Evolutionary conservation across 1,139 yeast species (phyloP).

Genomic region (Sugiyamaella paludigena): DNA sequence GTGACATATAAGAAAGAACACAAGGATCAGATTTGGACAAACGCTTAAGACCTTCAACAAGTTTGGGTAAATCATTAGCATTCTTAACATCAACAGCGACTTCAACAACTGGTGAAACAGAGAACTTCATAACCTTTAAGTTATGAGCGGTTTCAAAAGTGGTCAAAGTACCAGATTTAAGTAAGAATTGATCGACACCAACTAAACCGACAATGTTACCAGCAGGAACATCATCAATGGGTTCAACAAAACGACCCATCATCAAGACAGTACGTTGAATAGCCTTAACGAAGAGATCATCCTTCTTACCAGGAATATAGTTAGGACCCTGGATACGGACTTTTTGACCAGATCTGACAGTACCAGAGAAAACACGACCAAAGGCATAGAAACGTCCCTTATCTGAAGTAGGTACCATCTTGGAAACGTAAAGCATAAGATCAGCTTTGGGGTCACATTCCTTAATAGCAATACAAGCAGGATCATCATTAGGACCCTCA

Average conservation of each 20-base stretch:
- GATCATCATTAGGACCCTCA: conserved; percentile 99
- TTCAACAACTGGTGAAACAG: conserved; percentile 99
- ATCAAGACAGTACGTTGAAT: conserved; percentile 98
- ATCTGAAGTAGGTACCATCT: conserved; percentile 99
- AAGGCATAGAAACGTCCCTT: conserved; percentile 99
- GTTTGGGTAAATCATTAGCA: conserved; percentile 98
- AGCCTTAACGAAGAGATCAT: conserved; percentile 94
- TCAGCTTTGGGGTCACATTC: conserved; percentile 99
- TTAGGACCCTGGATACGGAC: conserved; percentile 99
- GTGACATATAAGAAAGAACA: conserved; percentile 82
- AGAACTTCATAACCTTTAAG: conserved; percentile 99
- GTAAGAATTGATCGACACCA: conserved; percentile 99
- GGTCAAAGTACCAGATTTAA: conserved; percentile 99
- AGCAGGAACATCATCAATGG: conserved; percentile 99
- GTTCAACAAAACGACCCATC: conserved; percentile 99
- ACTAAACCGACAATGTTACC: conserved; percentile 99
- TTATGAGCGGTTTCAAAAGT: conserved; percentile 96
- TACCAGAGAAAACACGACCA: conserved; percentile 99
- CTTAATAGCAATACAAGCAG: conserved; percentile 86
- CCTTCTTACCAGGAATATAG: conserved; percentile 98
- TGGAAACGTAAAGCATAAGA: conserved; percentile 98
- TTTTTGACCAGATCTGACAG: conserved; percentile 98
- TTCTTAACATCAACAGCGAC: conserved; percentile 99
- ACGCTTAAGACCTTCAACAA: conserved; percentile 99
- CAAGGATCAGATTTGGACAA: conserved; percentile 99